These are phyloP conservation scores for Nothomitra cinnamomea DNA, from an alignment of 2,329 filamentous ascomycete species.

Conservation along the genomic window DNA sequence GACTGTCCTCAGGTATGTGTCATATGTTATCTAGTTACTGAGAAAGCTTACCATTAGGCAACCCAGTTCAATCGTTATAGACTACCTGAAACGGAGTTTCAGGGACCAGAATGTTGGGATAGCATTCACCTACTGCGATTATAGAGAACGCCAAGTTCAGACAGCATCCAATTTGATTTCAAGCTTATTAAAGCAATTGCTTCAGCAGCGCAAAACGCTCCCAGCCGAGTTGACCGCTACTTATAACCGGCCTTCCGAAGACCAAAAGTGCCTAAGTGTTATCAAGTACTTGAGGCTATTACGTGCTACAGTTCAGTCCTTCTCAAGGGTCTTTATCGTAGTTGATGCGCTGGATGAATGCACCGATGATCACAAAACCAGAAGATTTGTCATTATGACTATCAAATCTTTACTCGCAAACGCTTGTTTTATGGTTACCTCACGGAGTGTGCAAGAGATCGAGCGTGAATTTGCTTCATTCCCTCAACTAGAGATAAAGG, in stretches of 20 bases:
- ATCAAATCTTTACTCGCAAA: neutral
- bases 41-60: no score
- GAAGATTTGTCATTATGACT: neutral
- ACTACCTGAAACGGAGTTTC: no score
- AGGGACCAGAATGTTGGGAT: neutral
- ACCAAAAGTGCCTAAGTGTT: neutral
- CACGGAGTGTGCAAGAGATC: neutral
- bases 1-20: neutral
- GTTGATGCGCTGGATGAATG: slow-evolving; percentile 7
- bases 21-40: neutral
- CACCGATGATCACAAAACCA: neutral
- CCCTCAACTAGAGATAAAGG: no score
- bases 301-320: neutral
- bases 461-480: no score
- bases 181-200: slow-evolving; percentile 1
- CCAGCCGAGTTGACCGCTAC: neutral
- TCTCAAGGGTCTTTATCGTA: slow-evolving; percentile 3
- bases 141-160: slow-evolving; percentile 1
- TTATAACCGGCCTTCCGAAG: neutral
- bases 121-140: slow-evolving; percentile 2
- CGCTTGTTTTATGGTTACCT: slow-evolving; percentile 1
- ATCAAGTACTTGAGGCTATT: neutral
- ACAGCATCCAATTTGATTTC: neutral
- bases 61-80: neutral
- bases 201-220: neutral